Conservation (phyloP, 208 protist genomes). For the Crithidia thermophila region DNA sequence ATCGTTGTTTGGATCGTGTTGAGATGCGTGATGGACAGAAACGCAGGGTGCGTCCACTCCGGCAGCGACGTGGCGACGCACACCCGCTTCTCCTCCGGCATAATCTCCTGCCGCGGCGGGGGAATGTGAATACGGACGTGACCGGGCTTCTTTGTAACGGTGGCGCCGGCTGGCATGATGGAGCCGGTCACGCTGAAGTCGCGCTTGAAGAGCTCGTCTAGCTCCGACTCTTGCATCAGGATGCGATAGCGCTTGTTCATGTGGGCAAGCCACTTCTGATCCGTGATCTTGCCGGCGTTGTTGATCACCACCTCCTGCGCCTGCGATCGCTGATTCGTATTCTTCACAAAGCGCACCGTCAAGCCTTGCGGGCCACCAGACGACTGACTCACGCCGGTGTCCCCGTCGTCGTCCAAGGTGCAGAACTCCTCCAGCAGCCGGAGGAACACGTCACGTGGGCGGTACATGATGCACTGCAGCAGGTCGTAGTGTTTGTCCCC, state of each 20-base stretch:
- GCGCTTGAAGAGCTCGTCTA: constrained; percentile 84
- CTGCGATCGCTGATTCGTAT: constrained; percentile 45
- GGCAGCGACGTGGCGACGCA: constrained; percentile 82
- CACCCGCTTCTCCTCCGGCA: constrained; percentile 80
- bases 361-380: constrained; percentile 34
- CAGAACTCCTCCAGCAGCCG: constrained; percentile 90
- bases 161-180: constrained; percentile 68
- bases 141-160: constrained; percentile 58
- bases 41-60: constrained; percentile 91
- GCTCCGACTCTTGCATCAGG: constrained; percentile 84
- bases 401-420: constrained; percentile 71
- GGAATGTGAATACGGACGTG: constrained; percentile 88
- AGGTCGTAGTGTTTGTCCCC: constrained; percentile 85
- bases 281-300: constrained; percentile 52
- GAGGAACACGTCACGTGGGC: constrained; percentile 82
- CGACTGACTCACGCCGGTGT: constrained; percentile 26
- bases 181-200: constrained; percentile 81
- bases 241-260: constrained; percentile 88
- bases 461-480: constrained; percentile 85
- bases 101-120: constrained; percentile 62
- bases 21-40: constrained; percentile 92
- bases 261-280: constrained; percentile 81
- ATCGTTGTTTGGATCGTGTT: constrained; percentile 97
- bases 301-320: constrained; percentile 37
- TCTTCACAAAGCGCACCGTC: constrained; percentile 77